Evolutionary conservation across 805 yeast species (phyloP).

Genomic region (Candida chauliodis): DNA sequence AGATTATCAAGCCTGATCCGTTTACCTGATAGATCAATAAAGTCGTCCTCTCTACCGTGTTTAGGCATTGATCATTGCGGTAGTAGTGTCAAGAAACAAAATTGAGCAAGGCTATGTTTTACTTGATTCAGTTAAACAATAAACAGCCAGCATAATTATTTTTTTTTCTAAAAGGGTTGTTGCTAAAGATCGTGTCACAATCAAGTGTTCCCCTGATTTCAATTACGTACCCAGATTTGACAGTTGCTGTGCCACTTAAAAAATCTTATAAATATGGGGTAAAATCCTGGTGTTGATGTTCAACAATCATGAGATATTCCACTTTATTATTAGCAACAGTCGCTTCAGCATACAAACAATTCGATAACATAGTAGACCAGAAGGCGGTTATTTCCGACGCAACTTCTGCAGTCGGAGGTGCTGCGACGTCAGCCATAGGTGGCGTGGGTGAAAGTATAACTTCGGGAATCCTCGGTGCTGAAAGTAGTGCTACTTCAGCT

Average conservation of each 20-base stretch:
- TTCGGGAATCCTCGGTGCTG: not conserved
- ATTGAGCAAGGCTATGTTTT: too few species aligned
- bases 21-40: conserved; percentile 17
- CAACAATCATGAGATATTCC: conserved; percentile 6
- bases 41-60: conserved; percentile 6
- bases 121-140: too few species aligned
- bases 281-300: too few species aligned
- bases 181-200: too few species aligned
- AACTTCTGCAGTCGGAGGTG: conserved; percentile 1
- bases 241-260: too few species aligned
- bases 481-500: conserved; percentile 1
- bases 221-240: too few species aligned
- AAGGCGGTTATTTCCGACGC: conserved; percentile 2
- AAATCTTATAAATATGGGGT: too few species aligned
- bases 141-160: not conserved
- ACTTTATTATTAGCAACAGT: not conserved
- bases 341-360: not conserved
- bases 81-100: not conserved
- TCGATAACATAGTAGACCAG: conserved; percentile 6
- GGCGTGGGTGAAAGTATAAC: not conserved
- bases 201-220: too few species aligned
- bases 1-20: conserved; percentile 28
- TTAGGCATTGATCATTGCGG: conserved; percentile 1
- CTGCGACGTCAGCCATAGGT: not conserved
- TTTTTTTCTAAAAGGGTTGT: too few species aligned